Percentiles rank a stretch among this genome's conserved stretches.
phyloP scores from a whole-genome alignment of 2,329 filamentous ascomycete species.

The Trichoderma cornu-damae region DNA sequence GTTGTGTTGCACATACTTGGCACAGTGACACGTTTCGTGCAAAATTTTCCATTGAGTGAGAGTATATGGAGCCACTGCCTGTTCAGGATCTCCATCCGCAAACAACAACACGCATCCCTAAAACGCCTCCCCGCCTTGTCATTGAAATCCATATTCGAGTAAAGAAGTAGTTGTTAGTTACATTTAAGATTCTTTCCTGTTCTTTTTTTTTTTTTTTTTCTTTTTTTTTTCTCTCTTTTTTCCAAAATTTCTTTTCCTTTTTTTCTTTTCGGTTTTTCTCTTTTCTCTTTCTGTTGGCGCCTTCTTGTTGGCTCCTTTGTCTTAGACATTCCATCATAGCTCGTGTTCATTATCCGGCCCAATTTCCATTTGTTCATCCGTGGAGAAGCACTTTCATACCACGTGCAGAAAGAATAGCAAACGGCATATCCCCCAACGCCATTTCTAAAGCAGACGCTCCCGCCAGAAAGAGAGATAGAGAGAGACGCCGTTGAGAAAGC shows the following conservation, averaged over 20 bases:
- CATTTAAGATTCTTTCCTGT: slow-evolving; percentile 6
- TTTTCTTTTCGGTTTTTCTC: no score
- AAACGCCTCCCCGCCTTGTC: slow-evolving; percentile 9
- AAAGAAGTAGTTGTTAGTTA: slow-evolving; percentile 9
- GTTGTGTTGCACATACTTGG: no score
- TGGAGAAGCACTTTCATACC: slow-evolving; percentile 48
- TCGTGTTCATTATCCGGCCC: slow-evolving; percentile 30
- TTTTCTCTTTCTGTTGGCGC: neutral
- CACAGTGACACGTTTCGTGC: no score
- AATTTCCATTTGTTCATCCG: slow-evolving; percentile 32
- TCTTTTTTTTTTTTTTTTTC: neutral
- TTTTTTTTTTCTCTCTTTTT: neutral
- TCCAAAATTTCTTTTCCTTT: neutral
- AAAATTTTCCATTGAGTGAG: neutral
- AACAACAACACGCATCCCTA: neutral
- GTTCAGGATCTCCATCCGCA: neutral
- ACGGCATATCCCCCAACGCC: slow-evolving; percentile 45
- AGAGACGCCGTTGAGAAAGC: slow-evolving; percentile 39
- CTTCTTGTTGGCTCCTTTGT: neutral
- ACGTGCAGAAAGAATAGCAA: slow-evolving; percentile 40
- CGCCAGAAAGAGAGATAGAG: slow-evolving; percentile 33
- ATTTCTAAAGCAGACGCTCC: slow-evolving; percentile 43
- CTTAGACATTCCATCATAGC: slow-evolving; percentile 23
- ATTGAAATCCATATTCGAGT: slow-evolving; percentile 15
- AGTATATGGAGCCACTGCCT: neutral